Evolutionary conservation across 345 rosid species (phyloP), one percentile per base, ranked within the genome.

Genomic region (Arabis alpina): DNA sequence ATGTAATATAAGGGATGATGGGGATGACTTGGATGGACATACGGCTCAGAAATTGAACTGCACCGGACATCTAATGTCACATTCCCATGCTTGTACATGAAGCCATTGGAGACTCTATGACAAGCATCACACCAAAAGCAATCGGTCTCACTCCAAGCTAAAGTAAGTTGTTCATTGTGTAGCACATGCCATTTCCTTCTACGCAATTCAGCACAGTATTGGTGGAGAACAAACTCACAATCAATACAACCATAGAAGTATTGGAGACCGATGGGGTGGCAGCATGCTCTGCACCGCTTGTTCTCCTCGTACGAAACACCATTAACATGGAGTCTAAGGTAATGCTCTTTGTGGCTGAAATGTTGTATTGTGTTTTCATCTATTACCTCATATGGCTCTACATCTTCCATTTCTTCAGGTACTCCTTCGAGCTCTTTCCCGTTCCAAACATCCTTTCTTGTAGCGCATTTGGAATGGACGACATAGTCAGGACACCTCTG

Each of bases 1-100:
- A 24, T 12, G 16, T 23, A 41, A 24, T 19, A 24, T 13, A 55
- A 55, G 6, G 61, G 61, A 32, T 55, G 61, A 34, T 1, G 11
- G 27, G 27, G 41, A 55, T 55, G 61, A 55, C 61, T 30, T 55
- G n/a, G 25, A 15, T 56, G 43, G 61, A 34, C 7, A 56, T 36
- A 56, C 15, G 61, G 61, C 61, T 56, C 61, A 19, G 13, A 10
- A 10, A 56, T 16, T 5, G 61, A 56, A 56, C 7, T n/a, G 3
- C 61, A 56, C 1, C 0, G 13, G 8, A 56, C 28, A 39, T 56
- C 61, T 10, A 56, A 36, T 2, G 1, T 2, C 13, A 1, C 14
- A 0, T 3, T 0, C 44, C 2, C 32, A 34, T 15, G 28, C 8
- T 49, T 0, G 61, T 56, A 56, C 43, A 0, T 4, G 44, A 56